Conservation (phyloP, 1,139 yeast genomes). For the Saccharomyces hybrid region DNA sequence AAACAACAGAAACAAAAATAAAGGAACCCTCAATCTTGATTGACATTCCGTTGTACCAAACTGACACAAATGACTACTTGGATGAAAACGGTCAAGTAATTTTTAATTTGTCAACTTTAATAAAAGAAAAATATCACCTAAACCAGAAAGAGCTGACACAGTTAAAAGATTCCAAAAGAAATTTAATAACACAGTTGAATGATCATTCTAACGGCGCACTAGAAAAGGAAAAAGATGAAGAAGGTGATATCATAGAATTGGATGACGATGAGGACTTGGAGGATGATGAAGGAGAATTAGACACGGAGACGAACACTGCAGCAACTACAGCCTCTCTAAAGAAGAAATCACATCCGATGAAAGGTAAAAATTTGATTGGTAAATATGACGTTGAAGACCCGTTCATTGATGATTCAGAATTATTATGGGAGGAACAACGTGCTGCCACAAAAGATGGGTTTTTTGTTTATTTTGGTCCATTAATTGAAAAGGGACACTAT, state of each 20-base stretch:
- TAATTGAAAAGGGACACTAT: slow-evolving; percentile 57
- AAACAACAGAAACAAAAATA: slow-evolving; percentile 30
- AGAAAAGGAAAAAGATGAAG: slow-evolving; percentile 51
- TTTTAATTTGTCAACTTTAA: slow-evolving; percentile 67
- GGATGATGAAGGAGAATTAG: slow-evolving; percentile 30
- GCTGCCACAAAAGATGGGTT: slow-evolving; percentile 93
- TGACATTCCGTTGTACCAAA: slow-evolving; percentile 48
- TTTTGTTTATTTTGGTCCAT: slow-evolving; percentile 91
- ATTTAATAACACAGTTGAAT: slow-evolving; percentile 47
- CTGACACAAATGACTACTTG: slow-evolving; percentile 35
- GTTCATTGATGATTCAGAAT: slow-evolving; percentile 89
- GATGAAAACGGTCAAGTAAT: slow-evolving; percentile 67
- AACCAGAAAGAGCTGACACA: slow-evolving; percentile 23
- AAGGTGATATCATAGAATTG: slow-evolving; percentile 43
- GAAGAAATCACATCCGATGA: slow-evolving; percentile 32
- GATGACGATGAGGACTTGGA: slow-evolving; percentile 28
- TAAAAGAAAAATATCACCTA: slow-evolving; percentile 54
- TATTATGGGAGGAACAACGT: slow-evolving; percentile 87
- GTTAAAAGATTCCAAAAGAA: slow-evolving; percentile 70
- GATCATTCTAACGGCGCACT: slow-evolving; percentile 35
- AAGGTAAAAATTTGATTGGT: slow-evolving; percentile 66
- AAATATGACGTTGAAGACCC: slow-evolving; percentile 92
- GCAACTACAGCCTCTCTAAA: slow-evolving; percentile 26
- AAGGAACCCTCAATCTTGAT: slow-evolving; percentile 42
- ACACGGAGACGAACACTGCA: slow-evolving; percentile 20